phyloP scores from a whole-genome alignment of 106 monocot species.

The Dendrobium chrysotoxum region DNA sequence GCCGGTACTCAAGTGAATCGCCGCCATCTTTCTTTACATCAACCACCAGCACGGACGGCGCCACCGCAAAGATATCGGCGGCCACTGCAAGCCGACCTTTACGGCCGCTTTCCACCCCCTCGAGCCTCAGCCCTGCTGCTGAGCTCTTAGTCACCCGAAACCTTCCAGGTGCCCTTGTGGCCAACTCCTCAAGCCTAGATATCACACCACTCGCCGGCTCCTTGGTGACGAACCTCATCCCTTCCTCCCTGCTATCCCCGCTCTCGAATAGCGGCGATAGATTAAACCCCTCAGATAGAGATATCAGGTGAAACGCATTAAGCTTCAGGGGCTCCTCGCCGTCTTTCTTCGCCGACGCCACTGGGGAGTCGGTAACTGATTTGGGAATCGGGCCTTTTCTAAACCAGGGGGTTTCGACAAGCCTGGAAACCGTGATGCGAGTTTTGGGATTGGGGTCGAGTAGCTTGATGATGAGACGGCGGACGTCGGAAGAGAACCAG shows the following conservation, averaged over 20 bases:
- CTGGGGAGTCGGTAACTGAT: not conserved
- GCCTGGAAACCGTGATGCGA: constrained; percentile 39
- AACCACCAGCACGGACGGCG: constrained; percentile 39
- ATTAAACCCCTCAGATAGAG: constrained; percentile 54
- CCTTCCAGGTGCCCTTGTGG: constrained; percentile 16
- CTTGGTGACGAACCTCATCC: constrained; percentile 41
- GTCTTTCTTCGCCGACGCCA: not conserved
- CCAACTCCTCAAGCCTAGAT: constrained; percentile 34
- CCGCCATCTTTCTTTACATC: constrained; percentile 42
- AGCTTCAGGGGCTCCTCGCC: constrained; percentile 23
- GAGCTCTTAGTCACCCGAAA: constrained; percentile 18
- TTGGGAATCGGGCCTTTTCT: not conserved
- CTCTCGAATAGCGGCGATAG: constrained; percentile 48
- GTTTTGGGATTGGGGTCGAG: constrained; percentile 56
- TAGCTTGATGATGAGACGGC: constrained; percentile 30
- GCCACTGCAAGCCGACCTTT: constrained; percentile 17
- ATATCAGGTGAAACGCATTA: constrained; percentile 68
- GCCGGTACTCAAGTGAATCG: constrained; percentile 44
- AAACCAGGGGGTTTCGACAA: constrained; percentile 40
- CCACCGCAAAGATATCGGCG: constrained; percentile 39
- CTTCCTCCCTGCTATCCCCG: constrained; percentile 14
- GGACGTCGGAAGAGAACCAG: constrained; percentile 56
- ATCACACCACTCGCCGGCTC: constrained; percentile 40
- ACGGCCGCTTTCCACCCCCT: constrained; percentile 25
- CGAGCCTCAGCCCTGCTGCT: constrained; percentile 26